Percentiles rank a stretch among this genome's conserved stretches.
Evolutionary conservation across 2,329 filamentous ascomycete genomes (phyloP).

Genomic region (Cordyceps cicadae): DNA sequence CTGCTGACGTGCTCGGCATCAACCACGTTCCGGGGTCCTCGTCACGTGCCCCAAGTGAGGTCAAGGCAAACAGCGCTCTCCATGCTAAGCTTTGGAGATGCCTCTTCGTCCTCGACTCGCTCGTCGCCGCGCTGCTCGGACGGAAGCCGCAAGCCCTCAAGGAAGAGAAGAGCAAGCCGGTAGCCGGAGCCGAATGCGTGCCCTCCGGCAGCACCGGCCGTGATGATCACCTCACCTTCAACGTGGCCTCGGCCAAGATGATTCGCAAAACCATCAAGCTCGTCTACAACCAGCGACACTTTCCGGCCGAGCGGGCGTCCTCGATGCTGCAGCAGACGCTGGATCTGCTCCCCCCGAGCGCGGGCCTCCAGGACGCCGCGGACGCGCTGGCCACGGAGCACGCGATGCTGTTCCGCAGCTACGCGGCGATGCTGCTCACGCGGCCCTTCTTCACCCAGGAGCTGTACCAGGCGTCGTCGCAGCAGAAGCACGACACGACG

Average conservation of each 20-base stretch:
- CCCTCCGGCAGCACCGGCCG: neutral
- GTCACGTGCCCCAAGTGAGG: neutral
- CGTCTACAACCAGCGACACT: neutral
- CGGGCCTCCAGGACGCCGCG: neutral
- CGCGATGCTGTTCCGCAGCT: neutral
- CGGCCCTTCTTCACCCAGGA: neutral
- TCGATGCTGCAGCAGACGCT: neutral
- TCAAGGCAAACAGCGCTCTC: neutral
- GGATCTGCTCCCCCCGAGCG: neutral
- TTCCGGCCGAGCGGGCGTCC: neutral
- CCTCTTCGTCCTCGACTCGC: slow-evolving; percentile 1
- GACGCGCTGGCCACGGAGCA: neutral
- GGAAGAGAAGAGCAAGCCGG: neutral
- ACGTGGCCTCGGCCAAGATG: neutral
- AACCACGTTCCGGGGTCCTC: neutral
- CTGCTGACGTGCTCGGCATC: slow-evolving; percentile 40
- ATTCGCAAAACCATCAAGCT: slow-evolving; percentile 2
- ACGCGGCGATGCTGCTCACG: neutral
- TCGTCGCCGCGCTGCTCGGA: neutral
- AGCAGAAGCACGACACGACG: neutral
- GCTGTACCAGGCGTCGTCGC: neutral
- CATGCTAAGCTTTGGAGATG: slow-evolving; percentile 1
- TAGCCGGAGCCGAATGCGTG: neutral
- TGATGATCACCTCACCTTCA: neutral
- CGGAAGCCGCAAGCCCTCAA: neutral